phyloP scores from a whole-genome alignment of 345 rosid species.

The Euclidium syriacum region DNA sequence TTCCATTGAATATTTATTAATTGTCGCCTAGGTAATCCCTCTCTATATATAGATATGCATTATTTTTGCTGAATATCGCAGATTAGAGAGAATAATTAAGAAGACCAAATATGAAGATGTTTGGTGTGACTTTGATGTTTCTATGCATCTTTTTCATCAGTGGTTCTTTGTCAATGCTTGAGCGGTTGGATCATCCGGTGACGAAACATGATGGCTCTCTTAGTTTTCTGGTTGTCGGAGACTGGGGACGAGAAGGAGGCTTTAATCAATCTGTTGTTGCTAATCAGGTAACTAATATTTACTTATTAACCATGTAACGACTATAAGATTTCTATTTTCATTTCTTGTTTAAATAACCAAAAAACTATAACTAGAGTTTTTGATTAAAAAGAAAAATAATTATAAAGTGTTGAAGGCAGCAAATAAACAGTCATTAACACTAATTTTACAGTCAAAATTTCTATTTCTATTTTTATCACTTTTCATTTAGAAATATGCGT shows the following conservation, averaged over 20 bases:
- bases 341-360: too few relatives aligned
- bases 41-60: background rate
- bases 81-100: background rate
- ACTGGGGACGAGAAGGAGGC: slow-evolving; percentile 51
- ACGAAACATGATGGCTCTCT: slow-evolving; percentile 46
- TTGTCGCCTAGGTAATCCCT: background rate
- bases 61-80: background rate
- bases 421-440: too few relatives aligned
- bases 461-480: too few relatives aligned
- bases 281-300: slow-evolving; percentile 36
- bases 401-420: too few relatives aligned
- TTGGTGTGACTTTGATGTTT: slow-evolving; percentile 17
- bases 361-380: too few relatives aligned
- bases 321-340: background rate
- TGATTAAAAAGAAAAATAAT: too few relatives aligned
- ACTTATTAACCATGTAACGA: background rate
- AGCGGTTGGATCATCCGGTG: slow-evolving; percentile 34
- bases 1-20: slow-evolving; percentile 4
- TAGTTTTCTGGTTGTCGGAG: slow-evolving; percentile 48
- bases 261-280: slow-evolving; percentile 54
- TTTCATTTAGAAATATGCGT: too few relatives aligned
- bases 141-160: slow-evolving; percentile 4
- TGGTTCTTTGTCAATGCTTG: slow-evolving; percentile 31
- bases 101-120: too few relatives aligned
- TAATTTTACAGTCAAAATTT: too few relatives aligned